These are phyloP conservation scores for Glonium stellatum DNA, from an alignment of 495 filamentous ascomycete genomes.

Conservation along the genomic window DNA sequence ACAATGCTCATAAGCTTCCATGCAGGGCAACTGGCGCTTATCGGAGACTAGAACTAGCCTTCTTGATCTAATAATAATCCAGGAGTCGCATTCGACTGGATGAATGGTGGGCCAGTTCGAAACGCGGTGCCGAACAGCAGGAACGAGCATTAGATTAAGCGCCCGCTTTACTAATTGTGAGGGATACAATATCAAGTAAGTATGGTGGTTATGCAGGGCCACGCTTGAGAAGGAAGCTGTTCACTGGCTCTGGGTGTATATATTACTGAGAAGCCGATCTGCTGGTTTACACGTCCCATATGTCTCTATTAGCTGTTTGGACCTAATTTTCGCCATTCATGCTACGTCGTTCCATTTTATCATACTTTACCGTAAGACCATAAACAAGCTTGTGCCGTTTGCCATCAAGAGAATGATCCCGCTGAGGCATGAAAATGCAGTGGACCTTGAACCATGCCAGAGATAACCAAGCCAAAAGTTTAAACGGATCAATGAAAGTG, in stretches of 20 bases:
- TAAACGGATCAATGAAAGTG: not conserved
- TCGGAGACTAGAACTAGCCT: no score
- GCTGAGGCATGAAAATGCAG: not conserved
- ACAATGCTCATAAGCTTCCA: no score
- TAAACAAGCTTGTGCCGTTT: not conserved
- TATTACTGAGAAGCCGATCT: not conserved
- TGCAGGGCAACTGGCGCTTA: no score
- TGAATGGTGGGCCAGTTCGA: not conserved
- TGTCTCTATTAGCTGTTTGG: not conserved
- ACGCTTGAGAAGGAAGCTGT: not conserved
- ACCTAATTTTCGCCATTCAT: not conserved
- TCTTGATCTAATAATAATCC: no score
- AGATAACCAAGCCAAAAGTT: not conserved
- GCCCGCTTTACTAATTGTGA: not conserved
- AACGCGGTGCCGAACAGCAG: not conserved
- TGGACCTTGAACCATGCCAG: not conserved
- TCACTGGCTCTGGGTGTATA: no score
- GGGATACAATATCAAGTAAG: not conserved
- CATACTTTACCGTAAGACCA: not conserved
- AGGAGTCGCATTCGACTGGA: not conserved
- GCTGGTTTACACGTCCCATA: not conserved
- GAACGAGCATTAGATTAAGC: not conserved
- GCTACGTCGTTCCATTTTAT: not conserved
- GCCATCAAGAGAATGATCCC: not conserved
- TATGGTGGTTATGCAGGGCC: not conserved